Evolutionary conservation across 495 filamentous ascomycete species (phyloP), one percentile per base, ranked within the genome.

Genomic region (Trichoderma orchidacearum): DNA sequence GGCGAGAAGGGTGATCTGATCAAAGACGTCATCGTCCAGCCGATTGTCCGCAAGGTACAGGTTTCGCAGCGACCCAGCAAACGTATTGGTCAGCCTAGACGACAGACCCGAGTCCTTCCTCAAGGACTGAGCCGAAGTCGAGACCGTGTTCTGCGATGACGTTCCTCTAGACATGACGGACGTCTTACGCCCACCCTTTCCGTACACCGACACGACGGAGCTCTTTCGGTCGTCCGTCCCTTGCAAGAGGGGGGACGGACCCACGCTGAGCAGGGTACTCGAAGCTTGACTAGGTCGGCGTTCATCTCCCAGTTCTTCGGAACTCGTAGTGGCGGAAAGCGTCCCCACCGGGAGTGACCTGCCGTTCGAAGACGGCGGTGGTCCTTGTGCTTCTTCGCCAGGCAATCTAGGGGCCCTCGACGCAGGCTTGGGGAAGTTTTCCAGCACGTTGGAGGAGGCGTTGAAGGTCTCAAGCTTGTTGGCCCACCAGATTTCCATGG

Each of bases 1-100:
- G 1, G 84, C 77, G 12, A 99, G 80, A 25, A 89, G 75, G 0
- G 81, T 85, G 30, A 97, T 75, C 64, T 96, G 87, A 59, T 95
- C 89, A 63, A 96, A 96, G 2, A 93, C 85, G 58, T 97, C 93
- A 62, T 97, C 93, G 52, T 89, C 85, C 11, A 99, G 73, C 58
- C 89, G 80, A 64, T 99, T 99, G 66, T 99, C 93, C 5, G 93
- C 94, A 52, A 99, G 77, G 61, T 85, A 90, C 1, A 99, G 71
- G 63, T 93, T 83, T 55, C 85, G 77, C 35, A 98, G 74, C 13
- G 89, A 93, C 5, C 82, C 82, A 31, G 87, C 85, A 74, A 98
- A 95, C 1, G 90, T 97, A 54, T 83, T 85, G 17, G 82, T 78
- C 29, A 91, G 68, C 60, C 86, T 82, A 53, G 75, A 79, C 7